Evolutionary conservation across 73 alveolate species (phyloP).

Genomic region (Tetrahymena elliotti): DNA sequence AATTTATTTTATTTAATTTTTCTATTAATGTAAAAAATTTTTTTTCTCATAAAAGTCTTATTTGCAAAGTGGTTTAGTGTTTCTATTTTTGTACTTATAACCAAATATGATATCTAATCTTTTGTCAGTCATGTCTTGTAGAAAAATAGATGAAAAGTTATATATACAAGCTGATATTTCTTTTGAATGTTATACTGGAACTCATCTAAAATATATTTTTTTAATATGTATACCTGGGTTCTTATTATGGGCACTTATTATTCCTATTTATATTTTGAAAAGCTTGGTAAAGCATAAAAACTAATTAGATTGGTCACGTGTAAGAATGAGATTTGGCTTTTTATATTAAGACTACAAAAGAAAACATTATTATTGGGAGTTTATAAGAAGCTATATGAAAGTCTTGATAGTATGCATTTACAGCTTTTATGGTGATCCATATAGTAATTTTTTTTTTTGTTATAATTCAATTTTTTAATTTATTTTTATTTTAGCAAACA

Average conservation of each 20-base stretch:
- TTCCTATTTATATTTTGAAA: slow-evolving; percentile 2
- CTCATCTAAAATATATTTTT: slow-evolving; percentile 12
- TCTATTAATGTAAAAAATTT: not conserved
- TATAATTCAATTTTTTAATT: not conserved
- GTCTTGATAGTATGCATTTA: not conserved
- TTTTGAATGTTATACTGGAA: not conserved
- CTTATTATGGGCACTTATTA: not conserved
- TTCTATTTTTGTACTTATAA: not conserved
- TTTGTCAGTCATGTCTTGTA: slow-evolving; percentile 7
- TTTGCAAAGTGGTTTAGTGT: slow-evolving; percentile 2
- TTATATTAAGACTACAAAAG: not conserved
- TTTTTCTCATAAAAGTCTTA: not conserved
- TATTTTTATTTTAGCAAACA: not conserved
- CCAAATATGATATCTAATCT: slow-evolving; percentile 9
- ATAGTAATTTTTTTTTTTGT: not conserved
- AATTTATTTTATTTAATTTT: not conserved
- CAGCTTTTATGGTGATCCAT: not conserved
- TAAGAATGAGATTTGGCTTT: not conserved
- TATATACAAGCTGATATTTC: slow-evolving; percentile 23
- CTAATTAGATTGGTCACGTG: not conserved
- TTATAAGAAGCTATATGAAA: not conserved
- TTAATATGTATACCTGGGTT: slow-evolving; percentile 10
- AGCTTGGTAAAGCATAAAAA: not conserved
- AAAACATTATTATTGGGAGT: not conserved
- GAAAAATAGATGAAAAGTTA: not conserved